A percentile compares a stretch with the other conserved stretches of the same genome.
Conservation (phyloP, 1,139 yeast genomes). For the Petasospora rhodanensis region DNA sequence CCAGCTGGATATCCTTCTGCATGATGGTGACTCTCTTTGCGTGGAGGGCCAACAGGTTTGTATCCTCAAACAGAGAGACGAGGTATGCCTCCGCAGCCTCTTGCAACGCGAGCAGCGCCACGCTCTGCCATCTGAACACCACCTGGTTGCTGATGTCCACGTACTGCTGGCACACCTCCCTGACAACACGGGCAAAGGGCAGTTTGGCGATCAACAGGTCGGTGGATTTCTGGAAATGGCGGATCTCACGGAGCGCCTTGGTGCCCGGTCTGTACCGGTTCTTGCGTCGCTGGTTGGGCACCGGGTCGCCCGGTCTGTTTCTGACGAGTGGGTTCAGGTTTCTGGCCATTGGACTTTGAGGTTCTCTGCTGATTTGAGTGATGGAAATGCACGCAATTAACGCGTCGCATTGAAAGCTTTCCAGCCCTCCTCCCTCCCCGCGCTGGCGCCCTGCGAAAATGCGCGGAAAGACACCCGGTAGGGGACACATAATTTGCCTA, state of each 20-base stretch:
- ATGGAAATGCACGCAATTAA: background rate
- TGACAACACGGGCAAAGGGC: conserved; percentile 82
- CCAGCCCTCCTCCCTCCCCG: no score
- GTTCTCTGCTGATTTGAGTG: background rate
- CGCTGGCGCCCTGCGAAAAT: background rate
- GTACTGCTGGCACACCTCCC: conserved; percentile 75
- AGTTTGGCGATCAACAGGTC: conserved; percentile 74
- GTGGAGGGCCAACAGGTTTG: conserved; percentile 85
- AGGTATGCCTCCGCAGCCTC: conserved; percentile 91
- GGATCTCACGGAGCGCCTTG: conserved; percentile 69
- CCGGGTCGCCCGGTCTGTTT: conserved; percentile 51
- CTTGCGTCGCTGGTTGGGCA: conserved; percentile 31
- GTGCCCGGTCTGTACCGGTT: conserved; percentile 70
- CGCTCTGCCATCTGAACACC: conserved; percentile 81
- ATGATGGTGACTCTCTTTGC: conserved; percentile 92
- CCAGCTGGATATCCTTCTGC: conserved; percentile 91
- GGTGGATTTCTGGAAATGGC: conserved; percentile 73
- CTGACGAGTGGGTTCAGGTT: conserved; percentile 30
- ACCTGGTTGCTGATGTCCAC: conserved; percentile 47
- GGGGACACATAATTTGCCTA: background rate
- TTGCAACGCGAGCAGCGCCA: conserved; percentile 83
- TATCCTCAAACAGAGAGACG: conserved; percentile 83
- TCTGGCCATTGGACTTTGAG: conserved; percentile 15
- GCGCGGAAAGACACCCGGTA: background rate
- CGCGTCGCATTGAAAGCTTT: no score